These are phyloP conservation scores for Fusarium sp. DNA, from an alignment of 2,329 filamentous ascomycete species.

Conservation along the genomic window DNA sequence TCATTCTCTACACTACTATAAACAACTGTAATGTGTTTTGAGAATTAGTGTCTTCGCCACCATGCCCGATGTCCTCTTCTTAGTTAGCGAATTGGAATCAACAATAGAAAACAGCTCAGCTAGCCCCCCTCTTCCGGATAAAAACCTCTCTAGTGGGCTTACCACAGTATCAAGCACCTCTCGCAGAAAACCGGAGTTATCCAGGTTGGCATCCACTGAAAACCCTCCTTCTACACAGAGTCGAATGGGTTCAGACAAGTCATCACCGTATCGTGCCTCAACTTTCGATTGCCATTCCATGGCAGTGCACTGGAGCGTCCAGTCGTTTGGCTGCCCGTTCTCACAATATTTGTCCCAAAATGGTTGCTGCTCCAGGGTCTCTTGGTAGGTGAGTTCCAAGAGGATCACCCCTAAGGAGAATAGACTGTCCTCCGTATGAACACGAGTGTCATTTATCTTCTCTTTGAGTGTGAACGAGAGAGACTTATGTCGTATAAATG, in stretches of 20 bases:
- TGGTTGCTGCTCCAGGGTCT: background rate
- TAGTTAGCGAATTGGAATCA: too few relatives aligned
- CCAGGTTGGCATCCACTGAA: background rate
- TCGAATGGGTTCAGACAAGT: background rate
- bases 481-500: background rate
- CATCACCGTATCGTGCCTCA: background rate
- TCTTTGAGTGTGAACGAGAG: background rate
- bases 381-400: background rate
- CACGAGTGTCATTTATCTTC: background rate
- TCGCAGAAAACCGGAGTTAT: background rate
- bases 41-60: too few relatives aligned
- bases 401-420: background rate
- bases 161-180: background rate
- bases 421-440: background rate
- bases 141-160: background rate
- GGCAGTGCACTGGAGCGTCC: background rate
- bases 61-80: too few relatives aligned
- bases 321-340: background rate
- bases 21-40: too few relatives aligned
- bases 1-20: too few relatives aligned
- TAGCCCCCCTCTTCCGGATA: background rate
- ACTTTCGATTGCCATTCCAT: background rate
- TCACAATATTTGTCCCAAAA: background rate
- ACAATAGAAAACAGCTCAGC: background rate
- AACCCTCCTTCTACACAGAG: background rate